Base-by-base conservation (phyloP, 805 yeast species). In the Wickerhamiella australiensis region DNA sequence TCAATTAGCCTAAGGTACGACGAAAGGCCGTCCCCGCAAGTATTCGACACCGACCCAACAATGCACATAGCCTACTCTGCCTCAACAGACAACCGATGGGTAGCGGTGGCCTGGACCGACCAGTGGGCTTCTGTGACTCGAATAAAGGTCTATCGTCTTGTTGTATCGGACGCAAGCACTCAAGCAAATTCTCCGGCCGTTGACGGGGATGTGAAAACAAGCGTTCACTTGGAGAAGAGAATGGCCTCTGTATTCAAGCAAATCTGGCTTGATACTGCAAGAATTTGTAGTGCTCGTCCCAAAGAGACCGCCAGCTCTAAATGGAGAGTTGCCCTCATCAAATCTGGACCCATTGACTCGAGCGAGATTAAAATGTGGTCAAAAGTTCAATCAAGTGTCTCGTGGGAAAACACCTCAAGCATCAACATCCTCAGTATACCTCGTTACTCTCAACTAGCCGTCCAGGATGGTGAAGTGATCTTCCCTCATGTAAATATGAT, bases 71-170 rank as follows among this genome's bases (percentile, higher is more conserved):
- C 95, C 1, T 90, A 88, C 58, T 85, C 86, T 26, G 64, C 94
- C 47, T 82, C 95, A 0, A 69, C 76, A 3, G 95, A 88, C 62
- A 79, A 78, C 53, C 78, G 77, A 49, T 90, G 96, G 95, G 72
- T 86, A 41, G 77, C 80, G 20, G 94, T 85, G 0, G 81, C 94
- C 0, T 86, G 96, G 94, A 73, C 92, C 0, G 95, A 90, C 59
- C 90, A 88, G 45, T 73, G 75, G 61, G 95, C 95, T 0, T 69
- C 70, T 3, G 71, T 77, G 11, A 75, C 79, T 15, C 72, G 70
- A 42, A 74, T 80, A 0, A 80, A 77, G 55, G 73, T 86, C 0
- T 83, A 61, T 36, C 49, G 60, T 9, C 42, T 65, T 11, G 50
- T 21, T 5, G 42, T 20, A 3, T 21, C 27, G 5, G 44, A 22